These are phyloP conservation scores for Protomyces lactucae-debilis DNA, from an alignment of 1,139 yeast species.

Conservation along the genomic window DNA sequence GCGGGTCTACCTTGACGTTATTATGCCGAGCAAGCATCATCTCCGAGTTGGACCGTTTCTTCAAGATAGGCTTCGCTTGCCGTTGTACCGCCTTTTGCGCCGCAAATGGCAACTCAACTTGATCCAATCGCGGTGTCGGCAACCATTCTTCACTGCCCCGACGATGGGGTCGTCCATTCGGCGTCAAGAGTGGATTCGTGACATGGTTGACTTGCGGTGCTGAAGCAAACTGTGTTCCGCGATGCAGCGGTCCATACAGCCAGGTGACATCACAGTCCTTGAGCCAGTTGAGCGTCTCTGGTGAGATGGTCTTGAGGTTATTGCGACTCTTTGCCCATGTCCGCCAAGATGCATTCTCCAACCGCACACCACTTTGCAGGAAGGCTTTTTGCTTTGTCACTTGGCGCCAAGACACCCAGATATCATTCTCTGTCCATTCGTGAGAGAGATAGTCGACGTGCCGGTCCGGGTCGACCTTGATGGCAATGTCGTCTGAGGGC, in stretches of 20 bases:
- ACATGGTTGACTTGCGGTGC: background rate
- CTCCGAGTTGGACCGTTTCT: slow-evolving; percentile 74
- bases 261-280: slow-evolving; percentile 80
- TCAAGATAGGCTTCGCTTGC: slow-evolving; percentile 60
- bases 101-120: slow-evolving; percentile 32
- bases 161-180: background rate
- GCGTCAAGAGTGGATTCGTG: background rate
- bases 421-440: slow-evolving; percentile 91
- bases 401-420: slow-evolving; percentile 91
- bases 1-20: background rate
- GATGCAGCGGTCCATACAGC: slow-evolving; percentile 73
- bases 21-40: slow-evolving; percentile 46
- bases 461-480: slow-evolving; percentile 71
- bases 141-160: background rate
- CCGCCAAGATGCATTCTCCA: slow-evolving; percentile 82
- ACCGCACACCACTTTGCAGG: slow-evolving; percentile 54
- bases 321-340: slow-evolving; percentile 81
- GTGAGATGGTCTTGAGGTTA: slow-evolving; percentile 65
- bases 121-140: background rate
- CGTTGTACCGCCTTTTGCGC: slow-evolving; percentile 15
- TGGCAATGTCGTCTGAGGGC: slow-evolving; percentile 70
- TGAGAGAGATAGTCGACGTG: slow-evolving; percentile 95
- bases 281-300: slow-evolving; percentile 69
- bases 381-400: slow-evolving; percentile 71
- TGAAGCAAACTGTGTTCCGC: slow-evolving; percentile 32